A percentile compares a stretch with the other conserved stretches of the same genome.
Evolutionary conservation across 768 basidiomycete species (phyloP).

Genomic region (Cubamyces lactineus): DNA sequence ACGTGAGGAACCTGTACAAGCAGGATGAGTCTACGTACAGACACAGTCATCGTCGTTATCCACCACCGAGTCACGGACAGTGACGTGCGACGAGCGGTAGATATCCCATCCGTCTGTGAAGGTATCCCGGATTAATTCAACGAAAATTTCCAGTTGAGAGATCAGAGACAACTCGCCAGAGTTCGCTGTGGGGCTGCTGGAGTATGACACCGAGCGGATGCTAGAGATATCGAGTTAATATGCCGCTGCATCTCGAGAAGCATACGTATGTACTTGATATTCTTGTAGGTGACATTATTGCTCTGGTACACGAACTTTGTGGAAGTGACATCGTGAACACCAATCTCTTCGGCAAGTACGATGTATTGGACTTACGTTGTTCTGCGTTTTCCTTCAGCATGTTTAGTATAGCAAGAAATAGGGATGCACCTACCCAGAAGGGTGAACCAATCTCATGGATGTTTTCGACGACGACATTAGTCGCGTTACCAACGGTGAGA

Average conservation of each 20-base stretch:
- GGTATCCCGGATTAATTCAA: no score
- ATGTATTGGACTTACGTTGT: slow-evolving; percentile 29
- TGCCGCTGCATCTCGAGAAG: not conserved
- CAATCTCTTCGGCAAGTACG: no score
- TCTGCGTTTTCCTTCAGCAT: no score
- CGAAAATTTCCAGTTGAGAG: no score
- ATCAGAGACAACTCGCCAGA: slow-evolving; percentile 35
- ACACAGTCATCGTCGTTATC: slow-evolving; percentile 49
- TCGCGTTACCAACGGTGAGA: slow-evolving; percentile 47
- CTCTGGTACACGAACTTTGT: slow-evolving; percentile 48
- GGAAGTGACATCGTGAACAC: no score
- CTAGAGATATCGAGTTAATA: slow-evolving; percentile 17
- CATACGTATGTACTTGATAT: slow-evolving; percentile 36
- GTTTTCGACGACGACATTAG: slow-evolving; percentile 44
- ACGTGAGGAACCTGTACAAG: no score
- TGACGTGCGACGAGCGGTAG: slow-evolving; percentile 43
- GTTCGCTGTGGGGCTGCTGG: slow-evolving; percentile 38
- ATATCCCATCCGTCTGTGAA: slow-evolving; percentile 56
- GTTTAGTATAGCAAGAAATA: no score
- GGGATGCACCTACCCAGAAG: slow-evolving; percentile 46
- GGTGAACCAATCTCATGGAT: slow-evolving; percentile 45
- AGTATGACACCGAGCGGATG: slow-evolving; percentile 41
- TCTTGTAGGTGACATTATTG: slow-evolving; percentile 44
- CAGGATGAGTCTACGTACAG: slow-evolving; percentile 25
- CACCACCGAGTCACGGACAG: slow-evolving; percentile 42